Evolutionary conservation across 805 yeast genomes (phyloP), one percentile per base, ranked within the genome.

Genomic region (Suhomyces sp.): DNA sequence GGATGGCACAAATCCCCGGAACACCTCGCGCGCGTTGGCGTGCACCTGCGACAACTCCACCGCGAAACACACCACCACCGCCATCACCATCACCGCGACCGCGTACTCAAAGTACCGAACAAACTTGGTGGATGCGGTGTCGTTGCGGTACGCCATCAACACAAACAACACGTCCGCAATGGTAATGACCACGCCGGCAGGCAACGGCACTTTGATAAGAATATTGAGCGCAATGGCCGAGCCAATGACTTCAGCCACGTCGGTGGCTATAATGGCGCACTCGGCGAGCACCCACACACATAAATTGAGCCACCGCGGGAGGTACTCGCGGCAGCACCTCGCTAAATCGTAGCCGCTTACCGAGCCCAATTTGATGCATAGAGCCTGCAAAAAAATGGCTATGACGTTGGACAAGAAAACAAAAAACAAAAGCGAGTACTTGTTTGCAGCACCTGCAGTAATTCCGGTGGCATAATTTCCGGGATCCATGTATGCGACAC

Each of bases 231-330:
- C 81, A 51, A 77, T 70, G 12, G 81, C 81, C n/a, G 78, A 69
- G 50, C 82, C 82, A 50, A 78, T 77, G 35, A 78, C 82, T 58
- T 78, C 82, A 8, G 82, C 81, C n/a, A 77, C 66, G 62, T 78
- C 82, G 4, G 82, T 78, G 6, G 82, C 80, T 15, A 78, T 70
- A 43, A 78, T 77, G 48, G 81, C 81, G 57, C 69, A 64, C 58
- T 78, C 82, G 10, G 81, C 80, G 17, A 75, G 59, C 13, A 74
- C 46, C 74, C 79, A 78, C 4, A 78, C 49, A 4, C 55, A 44
- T 31, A 57, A 54, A 55, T 77, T 78, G 48, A 75, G 51, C 73
- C 74, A 67, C 6, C 53, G 46, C 0, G 82, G 81, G 19, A 76
- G 61, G 55, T 66, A 58, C 54, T 68, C 70, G 37, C 79, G 62